Evolutionary conservation across 2,329 filamentous ascomycete species (phyloP), one percentile per base, ranked within the genome.

Genomic region (Atkinsonella texensis): DNA sequence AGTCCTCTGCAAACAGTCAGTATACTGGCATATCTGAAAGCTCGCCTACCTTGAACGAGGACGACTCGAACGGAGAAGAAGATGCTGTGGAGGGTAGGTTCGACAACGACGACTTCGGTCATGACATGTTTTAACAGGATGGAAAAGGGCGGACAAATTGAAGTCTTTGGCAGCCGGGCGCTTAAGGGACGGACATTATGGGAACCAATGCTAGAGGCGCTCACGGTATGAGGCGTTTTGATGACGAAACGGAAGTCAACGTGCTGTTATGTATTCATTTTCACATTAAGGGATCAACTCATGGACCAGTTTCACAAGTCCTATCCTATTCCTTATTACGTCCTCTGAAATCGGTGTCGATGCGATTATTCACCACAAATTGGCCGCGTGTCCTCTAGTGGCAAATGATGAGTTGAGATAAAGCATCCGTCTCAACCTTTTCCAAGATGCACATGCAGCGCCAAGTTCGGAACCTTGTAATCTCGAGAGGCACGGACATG

Each of bases 41-140:
- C 39, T 49, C 47, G 3, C 47, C 38, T 8, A 28, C 39, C 9
- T n/a, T 49, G 39, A 28, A 49, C 11, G 47, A 17, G 17, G 28
- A 43, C 47, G 47, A 49, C 42, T 49, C 47, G 28, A 43, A 49
- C 41, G 33, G 17, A 43, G 41, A 50, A 38, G 49, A 46, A 15
- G 49, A 31, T 46, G 49, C 15, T 15, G 13, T 7, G 15, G 41
- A 40, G 12, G 41, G 7, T 35, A n/a, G 13, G 1, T 50, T 46
- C 9, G 31, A 38, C n/a, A 32, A 46, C 3, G 23, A 46, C 3
- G n/a, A 18, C 20, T 50, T 44, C 18, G 32, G 32, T 15, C 18
- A 50, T 11, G 49, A 50, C 18, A 45, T 50, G 49, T 43, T 49
- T 5, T 42, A 28, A 43, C 7, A 28, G 15, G 23, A n/a, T 20